These are phyloP conservation scores for Cladosporium sp. DNA, from an alignment of 2,329 filamentous ascomycete species.

Conservation along the genomic window DNA sequence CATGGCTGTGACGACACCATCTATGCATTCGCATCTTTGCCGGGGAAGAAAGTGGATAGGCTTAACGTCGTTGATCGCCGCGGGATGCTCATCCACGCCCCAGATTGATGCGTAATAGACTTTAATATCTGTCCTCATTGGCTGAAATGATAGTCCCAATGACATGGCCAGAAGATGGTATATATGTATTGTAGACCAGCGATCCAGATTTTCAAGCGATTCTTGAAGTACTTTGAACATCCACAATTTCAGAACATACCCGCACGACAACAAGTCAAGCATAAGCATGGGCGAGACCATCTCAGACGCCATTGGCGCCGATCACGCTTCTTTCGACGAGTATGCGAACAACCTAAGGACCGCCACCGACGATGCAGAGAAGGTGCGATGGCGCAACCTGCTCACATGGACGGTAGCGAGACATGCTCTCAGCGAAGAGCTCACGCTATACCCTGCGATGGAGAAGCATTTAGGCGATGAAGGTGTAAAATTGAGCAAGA, in stretches of 20 bases:
- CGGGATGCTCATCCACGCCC: background rate
- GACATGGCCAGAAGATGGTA: background rate
- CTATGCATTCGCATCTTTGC: no score
- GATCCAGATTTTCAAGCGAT: no score
- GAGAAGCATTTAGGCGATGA: conserved; percentile 31
- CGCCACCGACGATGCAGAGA: conserved; percentile 39
- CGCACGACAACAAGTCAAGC: background rate
- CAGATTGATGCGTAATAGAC: conserved; percentile 6
- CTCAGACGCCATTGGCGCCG: conserved; percentile 38
- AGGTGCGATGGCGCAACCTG: conserved; percentile 46
- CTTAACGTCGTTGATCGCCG: conserved; percentile 1
- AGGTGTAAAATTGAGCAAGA: conserved; percentile 31
- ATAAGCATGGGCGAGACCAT: conserved; percentile 14
- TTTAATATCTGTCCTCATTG: background rate
- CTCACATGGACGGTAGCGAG: conserved; percentile 52
- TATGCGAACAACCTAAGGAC: conserved; percentile 44
- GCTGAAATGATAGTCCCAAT: background rate
- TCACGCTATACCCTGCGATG: conserved; percentile 38
- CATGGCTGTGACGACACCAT: no score
- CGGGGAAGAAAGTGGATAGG: background rate
- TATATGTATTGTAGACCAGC: background rate
- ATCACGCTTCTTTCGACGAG: conserved; percentile 40
- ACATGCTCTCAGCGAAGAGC: conserved; percentile 49
- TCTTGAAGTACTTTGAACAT: background rate
- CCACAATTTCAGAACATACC: background rate